Base-by-base conservation (phyloP, 2,329 filamentous ascomycete species). In the Fusarium incarnatum region DNA sequence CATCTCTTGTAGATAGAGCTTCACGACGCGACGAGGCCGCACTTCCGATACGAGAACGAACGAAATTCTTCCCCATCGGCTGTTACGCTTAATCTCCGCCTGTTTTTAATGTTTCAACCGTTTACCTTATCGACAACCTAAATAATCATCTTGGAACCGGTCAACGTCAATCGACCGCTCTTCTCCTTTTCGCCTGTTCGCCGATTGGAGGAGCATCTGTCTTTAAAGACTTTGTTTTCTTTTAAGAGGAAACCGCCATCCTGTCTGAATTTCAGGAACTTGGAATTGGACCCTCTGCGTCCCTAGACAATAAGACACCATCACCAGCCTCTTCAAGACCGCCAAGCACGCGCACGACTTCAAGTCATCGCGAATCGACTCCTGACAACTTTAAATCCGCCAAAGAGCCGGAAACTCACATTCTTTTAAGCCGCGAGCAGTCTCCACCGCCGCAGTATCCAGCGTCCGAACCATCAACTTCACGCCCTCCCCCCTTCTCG, bases 401-500 rank as follows among this genome's bases (percentile, higher is more conserved):
- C 37, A 65, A 70, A 70, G 63, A 73, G 49, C 56, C 69, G 59
- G 67, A 75, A 56, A 59, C 74, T 48, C 64, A 74, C 56, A 60
- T 64, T 66, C 59, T 68, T 68, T 73, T 76, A 70, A 78, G 64
- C 63, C 77, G 79, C 67, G 80, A 81, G 67, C 83, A 81, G 67
- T 86, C 85, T 61, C 87, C 87, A 55, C 88, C 88, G 70, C 88
- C 88, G 54, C 85, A 85, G 76, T 90, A 90, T 79, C 87, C 87
- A 64, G 79, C 80, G 65, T 86, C 85, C 59, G 87, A 88, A 78
- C 81, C 85, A 37, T 86, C 83, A 61, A 82, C 82, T 61, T 85
- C 84, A 52, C 82, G 82, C 44, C 87, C 86, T 59, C 88, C 87
- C 66, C 85, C 88, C 32, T 90, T 90, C 75, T 89, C 86, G 60